Conservation (phyloP, 1,284 basidiomycete genomes). For the Sporisorium reilianum region DNA sequence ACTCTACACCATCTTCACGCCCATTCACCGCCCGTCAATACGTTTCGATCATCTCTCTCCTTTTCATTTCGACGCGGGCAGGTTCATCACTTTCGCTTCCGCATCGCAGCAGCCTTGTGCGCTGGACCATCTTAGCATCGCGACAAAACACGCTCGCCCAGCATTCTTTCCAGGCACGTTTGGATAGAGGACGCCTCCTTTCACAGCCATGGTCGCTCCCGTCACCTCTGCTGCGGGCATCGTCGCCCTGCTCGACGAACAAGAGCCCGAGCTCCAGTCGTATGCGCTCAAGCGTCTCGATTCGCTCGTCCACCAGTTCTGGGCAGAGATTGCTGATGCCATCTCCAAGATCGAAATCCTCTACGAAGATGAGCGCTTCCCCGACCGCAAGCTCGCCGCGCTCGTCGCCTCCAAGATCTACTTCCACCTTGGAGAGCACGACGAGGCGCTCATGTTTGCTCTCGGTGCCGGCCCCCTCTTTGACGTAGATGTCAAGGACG, state of each 20-base stretch:
- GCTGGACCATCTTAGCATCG: neutral
- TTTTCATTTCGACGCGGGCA: neutral
- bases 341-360: slow-evolving; percentile 67
- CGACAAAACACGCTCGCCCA: neutral
- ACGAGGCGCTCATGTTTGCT: slow-evolving; percentile 68
- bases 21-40: neutral
- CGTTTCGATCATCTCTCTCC: neutral
- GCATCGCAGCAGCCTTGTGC: slow-evolving; percentile 7
- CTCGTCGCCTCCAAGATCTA: slow-evolving; percentile 69
- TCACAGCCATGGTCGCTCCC: slow-evolving; percentile 46
- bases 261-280: slow-evolving; percentile 65
- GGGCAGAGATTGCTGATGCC: slow-evolving; percentile 68
- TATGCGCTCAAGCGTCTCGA: slow-evolving; percentile 68
- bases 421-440: slow-evolving; percentile 68
- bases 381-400: slow-evolving; percentile 65
- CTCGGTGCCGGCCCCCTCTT: slow-evolving; percentile 66
- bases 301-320: slow-evolving; percentile 65
- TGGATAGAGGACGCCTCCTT: neutral
- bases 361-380: slow-evolving; percentile 65
- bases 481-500: slow-evolving; percentile 66
- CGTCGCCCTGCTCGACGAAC: slow-evolving; percentile 66
- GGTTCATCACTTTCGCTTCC: neutral
- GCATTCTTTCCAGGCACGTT: too few relatives aligned
- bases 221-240: slow-evolving; percentile 63
- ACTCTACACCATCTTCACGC: slow-evolving; percentile 1